Conservation (phyloP, 345 rosid species). For the Corymbia maculata region DNA sequence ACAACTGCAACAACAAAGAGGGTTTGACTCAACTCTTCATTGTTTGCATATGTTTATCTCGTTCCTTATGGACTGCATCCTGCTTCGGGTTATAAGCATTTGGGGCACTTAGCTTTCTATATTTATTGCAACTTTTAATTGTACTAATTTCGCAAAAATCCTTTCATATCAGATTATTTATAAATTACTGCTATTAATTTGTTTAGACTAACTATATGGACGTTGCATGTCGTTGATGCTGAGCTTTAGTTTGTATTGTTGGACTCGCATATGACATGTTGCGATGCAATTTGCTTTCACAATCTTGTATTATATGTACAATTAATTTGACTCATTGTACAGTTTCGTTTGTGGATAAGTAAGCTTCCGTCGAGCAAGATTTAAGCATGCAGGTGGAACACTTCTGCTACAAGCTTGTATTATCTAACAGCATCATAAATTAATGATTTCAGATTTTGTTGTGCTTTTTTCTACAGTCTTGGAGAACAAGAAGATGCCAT, state of each 20-base stretch:
- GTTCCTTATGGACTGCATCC: rapidly evolving
- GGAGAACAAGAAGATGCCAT: not conserved
- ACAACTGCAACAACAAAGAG: not conserved
- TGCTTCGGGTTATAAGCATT: rapidly evolving
- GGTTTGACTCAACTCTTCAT: not conserved
- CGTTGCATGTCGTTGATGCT: not conserved
- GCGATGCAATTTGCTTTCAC: not conserved
- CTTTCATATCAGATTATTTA: not conserved
- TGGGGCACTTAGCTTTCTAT: not conserved
- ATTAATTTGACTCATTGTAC: not conserved
- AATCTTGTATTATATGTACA: not conserved
- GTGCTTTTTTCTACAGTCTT: not conserved
- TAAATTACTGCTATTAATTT: not conserved
- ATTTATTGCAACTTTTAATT: not conserved
- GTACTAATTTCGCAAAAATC: not conserved
- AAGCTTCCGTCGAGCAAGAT: not conserved
- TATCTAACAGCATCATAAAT: not conserved
- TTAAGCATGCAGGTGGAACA: not conserved
- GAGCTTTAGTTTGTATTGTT: not conserved
- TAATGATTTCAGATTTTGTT: not conserved
- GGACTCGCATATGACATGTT: not conserved
- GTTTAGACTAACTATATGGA: not conserved
- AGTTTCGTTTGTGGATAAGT: not conserved
- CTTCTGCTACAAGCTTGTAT: not conserved
- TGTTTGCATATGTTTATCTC: not conserved